Base-by-base conservation (phyloP, 179 eudicot genomes). In the Silene coronaria region DNA sequence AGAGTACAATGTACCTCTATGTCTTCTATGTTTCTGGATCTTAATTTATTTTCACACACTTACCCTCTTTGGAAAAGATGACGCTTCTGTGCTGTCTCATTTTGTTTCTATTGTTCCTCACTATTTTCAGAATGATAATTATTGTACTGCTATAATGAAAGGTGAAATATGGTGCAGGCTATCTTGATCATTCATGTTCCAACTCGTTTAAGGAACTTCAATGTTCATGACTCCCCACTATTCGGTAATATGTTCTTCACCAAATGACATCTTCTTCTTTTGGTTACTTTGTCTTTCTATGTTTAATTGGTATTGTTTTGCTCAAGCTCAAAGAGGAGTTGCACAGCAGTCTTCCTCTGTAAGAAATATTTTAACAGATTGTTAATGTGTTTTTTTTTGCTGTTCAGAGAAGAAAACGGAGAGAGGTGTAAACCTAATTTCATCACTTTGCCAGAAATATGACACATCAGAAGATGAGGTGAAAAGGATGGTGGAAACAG, bases 381-480 rank as follows among this genome's bases (percentile, higher is more conserved):
- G 17, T 59, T 79, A 24, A 72, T 75, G 38, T 38, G 9, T 38
- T 1, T 28, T 36, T 63, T 38, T 57, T 42, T 81, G 30, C 22
- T 74, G 72, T 81, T 30, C 91, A 96, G 98, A 79, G 65, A 91
- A 75, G 83, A 96, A 84, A 77, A 89, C 84, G 3, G 80, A 83
- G 77, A 89, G 79, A 80, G 93, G 89, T 65, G 85, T 88, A 67
- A 87, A 93, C 84, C 80, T 96, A 78, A 72, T 96, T 80, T 92
- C 87, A 70, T 86, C 97, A 77, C 98, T 96, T 78, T 87, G 97
- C 85, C 79, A 81, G 73, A 89, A 75, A 64, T 88, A 89, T 70
- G 87, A 91, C 66, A 91, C 99, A 30, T 87, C 96, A 26, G 97
- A 91, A 86, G 98, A 96, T 71, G 99, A 89, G 76, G 81, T 96